phyloP scores from a whole-genome alignment of 1,284 basidiomycete species.

The Irpex lacteus region DNA sequence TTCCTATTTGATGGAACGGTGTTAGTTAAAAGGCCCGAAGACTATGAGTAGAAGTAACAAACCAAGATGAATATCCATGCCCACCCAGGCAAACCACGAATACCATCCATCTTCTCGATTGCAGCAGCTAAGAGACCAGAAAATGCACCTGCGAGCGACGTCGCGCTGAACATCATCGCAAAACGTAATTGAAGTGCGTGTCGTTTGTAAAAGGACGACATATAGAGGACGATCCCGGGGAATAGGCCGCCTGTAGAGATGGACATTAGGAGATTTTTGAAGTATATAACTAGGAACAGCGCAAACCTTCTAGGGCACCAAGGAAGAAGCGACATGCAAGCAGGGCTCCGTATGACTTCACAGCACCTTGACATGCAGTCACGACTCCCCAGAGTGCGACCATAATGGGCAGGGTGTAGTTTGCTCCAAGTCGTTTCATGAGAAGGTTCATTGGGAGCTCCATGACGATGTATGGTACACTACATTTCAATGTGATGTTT shows the following conservation, averaged over 20 bases:
- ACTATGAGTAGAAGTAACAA: not conserved
- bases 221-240: constrained; percentile 23
- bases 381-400: constrained; percentile 25
- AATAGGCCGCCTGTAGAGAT: constrained; percentile 14
- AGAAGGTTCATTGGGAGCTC: constrained; percentile 2
- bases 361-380: constrained; percentile 20
- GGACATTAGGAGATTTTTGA: not conserved
- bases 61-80: constrained; percentile 28
- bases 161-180: constrained; percentile 1
- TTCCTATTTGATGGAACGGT: constrained; percentile 13
- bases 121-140: constrained; percentile 19
- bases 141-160: constrained; percentile 1
- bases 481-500: not conserved
- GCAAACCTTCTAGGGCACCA: constrained; percentile 24
- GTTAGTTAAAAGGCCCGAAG: not conserved
- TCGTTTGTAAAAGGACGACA: constrained; percentile 24
- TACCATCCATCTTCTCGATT: constrained; percentile 21
- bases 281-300: not conserved
- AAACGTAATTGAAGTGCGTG: constrained; percentile 24
- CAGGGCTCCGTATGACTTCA: constrained; percentile 22
- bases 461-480: constrained; percentile 1
- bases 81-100: constrained; percentile 20
- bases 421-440: constrained; percentile 12
- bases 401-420: constrained; percentile 12
- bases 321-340: constrained; percentile 28